Evolutionary conservation across 768 basidiomycete species (phyloP).

Genomic region (Leccinellum rugosiceps): DNA sequence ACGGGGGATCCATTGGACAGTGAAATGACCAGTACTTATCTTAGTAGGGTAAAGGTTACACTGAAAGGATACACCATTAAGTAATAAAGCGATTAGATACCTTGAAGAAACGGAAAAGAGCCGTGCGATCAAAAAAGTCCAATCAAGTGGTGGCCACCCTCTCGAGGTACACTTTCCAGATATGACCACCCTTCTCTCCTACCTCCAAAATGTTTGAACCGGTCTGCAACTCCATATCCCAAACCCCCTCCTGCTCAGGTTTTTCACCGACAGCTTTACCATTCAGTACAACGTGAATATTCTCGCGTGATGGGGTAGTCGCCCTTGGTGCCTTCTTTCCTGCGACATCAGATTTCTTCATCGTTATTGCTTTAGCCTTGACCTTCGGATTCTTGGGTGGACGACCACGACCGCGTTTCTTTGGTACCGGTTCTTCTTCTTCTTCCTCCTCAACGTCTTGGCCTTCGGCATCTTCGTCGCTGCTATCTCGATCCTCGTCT

Average conservation of each 20-base stretch:
- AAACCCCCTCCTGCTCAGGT: conserved; percentile 46
- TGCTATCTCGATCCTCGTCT: conserved; percentile 58
- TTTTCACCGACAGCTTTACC: conserved; percentile 47
- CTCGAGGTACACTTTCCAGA: conserved; percentile 71
- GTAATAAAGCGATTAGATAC: conserved; percentile 30
- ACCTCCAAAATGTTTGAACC: conserved; percentile 69
- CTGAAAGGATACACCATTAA: conserved; percentile 30
- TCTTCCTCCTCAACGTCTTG: conserved; percentile 44
- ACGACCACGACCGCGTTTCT: conserved; percentile 43
- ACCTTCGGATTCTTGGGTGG: conserved; percentile 33
- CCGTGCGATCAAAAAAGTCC: conserved; percentile 2
- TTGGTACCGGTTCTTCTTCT: conserved; percentile 33
- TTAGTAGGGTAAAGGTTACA: conserved; percentile 27
- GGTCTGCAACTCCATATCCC: conserved; percentile 57
- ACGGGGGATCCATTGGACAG: conserved; percentile 6
- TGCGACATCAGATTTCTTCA: conserved; percentile 30
- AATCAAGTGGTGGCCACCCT: conserved; percentile 32
- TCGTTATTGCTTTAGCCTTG: conserved; percentile 31
- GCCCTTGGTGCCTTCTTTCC: conserved; percentile 48
- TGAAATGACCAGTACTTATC: conserved; percentile 14
- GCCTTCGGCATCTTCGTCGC: conserved; percentile 50
- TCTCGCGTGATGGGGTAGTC: conserved; percentile 36
- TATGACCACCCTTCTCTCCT: conserved; percentile 64
- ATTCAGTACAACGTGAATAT: conserved; percentile 64
- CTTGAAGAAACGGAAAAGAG: conserved; percentile 10